Evolutionary conservation across 768 basidiomycete species (phyloP), one percentile per base, ranked within the genome.

Genomic region (Tulasnella sp.): DNA sequence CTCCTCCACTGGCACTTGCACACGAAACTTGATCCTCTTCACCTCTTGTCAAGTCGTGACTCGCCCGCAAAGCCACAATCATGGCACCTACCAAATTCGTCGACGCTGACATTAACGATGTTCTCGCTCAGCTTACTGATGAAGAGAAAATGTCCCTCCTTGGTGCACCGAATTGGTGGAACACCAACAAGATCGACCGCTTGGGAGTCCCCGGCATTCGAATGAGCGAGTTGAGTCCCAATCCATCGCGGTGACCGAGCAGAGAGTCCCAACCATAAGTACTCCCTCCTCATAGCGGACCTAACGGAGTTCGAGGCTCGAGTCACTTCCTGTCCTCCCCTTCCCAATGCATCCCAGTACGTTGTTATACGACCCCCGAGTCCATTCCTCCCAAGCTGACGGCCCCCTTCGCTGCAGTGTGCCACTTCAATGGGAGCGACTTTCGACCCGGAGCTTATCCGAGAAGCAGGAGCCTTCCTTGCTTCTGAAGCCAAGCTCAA

Each of bases 121-220:
- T 94, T 77, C 86, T 94, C 75, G 89, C 90, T n/a, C 87, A 90
- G 79, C 86, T 95, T 81, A 92, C 92, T 1, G 91, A 89, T 0
- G 93, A 94, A 50, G 94, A 95, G 83, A 91, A 93, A 0, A 93
- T 94, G 83, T 86, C 88, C 60, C 87, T 95, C 37, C 92, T 89
- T 8, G 92, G 92, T 1, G 94, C 93, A 24, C 92, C 92, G 28
- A 93, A 93, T 22, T 92, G 93, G 84, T 94, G 93, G 94, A 90
- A 93, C 83, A 94, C 94, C 0, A 89, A 91, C 78, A 87, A 86
- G 28, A 86, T 95, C 37, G 89, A 92, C 28, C 87, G 93, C 11
- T 87, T 94, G 2, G 91, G 92, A 2, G 87, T 95, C 78, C 94
- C 93, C 50, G 89, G 92, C 14, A 86, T 94, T 84, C 94, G 94